Conservation (phyloP, 2,329 filamentous ascomycete species). For the Aspergillus sp. region DNA sequence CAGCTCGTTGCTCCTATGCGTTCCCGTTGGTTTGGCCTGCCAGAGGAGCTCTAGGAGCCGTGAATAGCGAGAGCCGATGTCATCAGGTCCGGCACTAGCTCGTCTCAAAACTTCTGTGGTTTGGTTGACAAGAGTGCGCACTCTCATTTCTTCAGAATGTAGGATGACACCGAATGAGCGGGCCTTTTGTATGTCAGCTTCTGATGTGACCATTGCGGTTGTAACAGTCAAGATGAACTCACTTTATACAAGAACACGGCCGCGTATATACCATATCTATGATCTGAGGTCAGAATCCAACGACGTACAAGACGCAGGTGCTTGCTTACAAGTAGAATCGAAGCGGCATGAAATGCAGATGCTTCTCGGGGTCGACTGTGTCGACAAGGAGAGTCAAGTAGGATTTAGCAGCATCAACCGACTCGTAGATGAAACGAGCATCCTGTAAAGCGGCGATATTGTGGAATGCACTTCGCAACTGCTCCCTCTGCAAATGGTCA, state of each 20-base stretch:
- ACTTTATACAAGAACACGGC: conserved; percentile 60
- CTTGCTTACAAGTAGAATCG: conserved; percentile 52
- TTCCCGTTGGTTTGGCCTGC: conserved; percentile 36
- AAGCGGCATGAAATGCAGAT: conserved; percentile 56
- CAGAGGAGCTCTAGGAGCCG: conserved; percentile 53
- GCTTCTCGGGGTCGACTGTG: conserved; percentile 50
- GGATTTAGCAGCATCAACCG: conserved; percentile 56
- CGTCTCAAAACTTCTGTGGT: conserved; percentile 53
- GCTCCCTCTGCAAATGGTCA: conserved; percentile 29
- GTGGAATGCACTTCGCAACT: conserved; percentile 39
- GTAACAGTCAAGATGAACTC: conserved; percentile 1
- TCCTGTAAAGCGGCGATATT: conserved; percentile 54
- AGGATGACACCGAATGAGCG: conserved; percentile 53
- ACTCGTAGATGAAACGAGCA: conserved; percentile 59
- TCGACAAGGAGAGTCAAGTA: conserved; percentile 53
- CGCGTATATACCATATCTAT: conserved; percentile 49
- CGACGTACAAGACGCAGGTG: too few relatives aligned
- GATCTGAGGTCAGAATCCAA: conserved; percentile 6
- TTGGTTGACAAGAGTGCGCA: conserved; percentile 50
- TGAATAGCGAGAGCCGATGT: conserved; percentile 55
- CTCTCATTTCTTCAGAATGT: conserved; percentile 46
- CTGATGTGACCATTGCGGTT: neutral
- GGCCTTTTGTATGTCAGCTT: conserved; percentile 29
- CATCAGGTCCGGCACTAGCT: conserved; percentile 50
- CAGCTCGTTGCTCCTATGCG: conserved; percentile 24